Conservation (phyloP, 2,329 filamentous ascomycete genomes). For the Teratosphaeria destructans region DNA sequence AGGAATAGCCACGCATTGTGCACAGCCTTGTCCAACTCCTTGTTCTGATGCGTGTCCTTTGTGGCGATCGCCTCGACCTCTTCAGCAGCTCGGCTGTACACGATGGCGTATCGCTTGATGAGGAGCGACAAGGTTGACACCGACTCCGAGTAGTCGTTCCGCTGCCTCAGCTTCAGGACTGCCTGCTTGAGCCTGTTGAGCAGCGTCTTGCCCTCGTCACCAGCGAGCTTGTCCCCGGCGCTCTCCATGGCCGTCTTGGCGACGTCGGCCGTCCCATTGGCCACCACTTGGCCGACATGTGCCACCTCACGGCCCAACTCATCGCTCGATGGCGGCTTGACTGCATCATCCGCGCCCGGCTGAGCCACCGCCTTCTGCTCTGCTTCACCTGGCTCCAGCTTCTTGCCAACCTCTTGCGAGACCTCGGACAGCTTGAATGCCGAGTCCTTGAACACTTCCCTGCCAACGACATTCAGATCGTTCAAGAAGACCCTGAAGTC, state of each 20-base stretch:
- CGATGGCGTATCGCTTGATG: constrained; percentile 64
- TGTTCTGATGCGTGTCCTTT: constrained; percentile 62
- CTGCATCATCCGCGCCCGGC: constrained; percentile 39
- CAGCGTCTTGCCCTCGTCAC: constrained; percentile 63
- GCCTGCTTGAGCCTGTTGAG: constrained; percentile 66
- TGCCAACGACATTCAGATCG: constrained; percentile 67
- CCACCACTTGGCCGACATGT: constrained; percentile 37
- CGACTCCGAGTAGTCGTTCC: constrained; percentile 74
- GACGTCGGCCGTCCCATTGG: constrained; percentile 35
- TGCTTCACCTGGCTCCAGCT: constrained; percentile 57
- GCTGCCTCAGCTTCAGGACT: constrained; percentile 61
- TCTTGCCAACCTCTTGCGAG: constrained; percentile 62
- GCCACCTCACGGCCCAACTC: constrained; percentile 46
- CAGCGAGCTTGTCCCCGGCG: constrained; percentile 60
- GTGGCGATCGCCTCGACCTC: constrained; percentile 57
- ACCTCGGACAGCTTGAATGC: constrained; percentile 68
- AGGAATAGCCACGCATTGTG: constrained; percentile 73
- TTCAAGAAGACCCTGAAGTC: constrained; percentile 81
- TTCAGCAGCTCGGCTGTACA: constrained; percentile 64
- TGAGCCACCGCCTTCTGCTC: constrained; percentile 47
- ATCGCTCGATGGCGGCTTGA: constrained; percentile 43
- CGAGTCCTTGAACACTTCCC: constrained; percentile 79
- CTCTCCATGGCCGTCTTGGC: constrained; percentile 56
- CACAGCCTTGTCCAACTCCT: constrained; percentile 62
- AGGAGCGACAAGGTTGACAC: constrained; percentile 68